Conservation (phyloP, 371 early-diverging fungal genomes). For the Mortierella sp. region DNA sequence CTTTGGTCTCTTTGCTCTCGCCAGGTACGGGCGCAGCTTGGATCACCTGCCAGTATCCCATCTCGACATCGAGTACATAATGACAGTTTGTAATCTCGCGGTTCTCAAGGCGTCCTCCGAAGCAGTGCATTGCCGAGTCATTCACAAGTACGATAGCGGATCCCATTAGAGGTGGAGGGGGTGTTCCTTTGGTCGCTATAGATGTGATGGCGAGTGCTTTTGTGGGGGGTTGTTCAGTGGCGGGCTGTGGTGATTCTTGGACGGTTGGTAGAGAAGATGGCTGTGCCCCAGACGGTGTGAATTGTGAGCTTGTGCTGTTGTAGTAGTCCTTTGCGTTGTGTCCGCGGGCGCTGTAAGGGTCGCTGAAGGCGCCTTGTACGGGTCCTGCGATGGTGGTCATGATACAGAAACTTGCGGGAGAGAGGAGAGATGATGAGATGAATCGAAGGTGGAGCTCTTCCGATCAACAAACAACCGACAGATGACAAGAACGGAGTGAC, state of each 20-base stretch:
- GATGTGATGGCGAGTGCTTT: constrained; percentile 50
- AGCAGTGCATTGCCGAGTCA: constrained; percentile 67
- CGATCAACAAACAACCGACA: no score
- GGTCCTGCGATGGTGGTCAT: constrained; percentile 2
- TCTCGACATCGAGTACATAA: constrained; percentile 71
- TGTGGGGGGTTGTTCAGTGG: constrained; percentile 21
- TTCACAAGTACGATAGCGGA: constrained; percentile 70
- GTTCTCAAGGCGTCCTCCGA: constrained; percentile 78
- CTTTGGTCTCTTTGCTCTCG: not conserved
- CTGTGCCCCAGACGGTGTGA: not conserved
- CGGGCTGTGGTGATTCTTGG: not conserved
- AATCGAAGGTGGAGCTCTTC: no score
- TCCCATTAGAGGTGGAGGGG: constrained; percentile 79
- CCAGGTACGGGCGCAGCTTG: constrained; percentile 8
- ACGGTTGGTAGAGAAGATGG: not conserved
- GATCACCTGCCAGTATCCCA: constrained; percentile 63
- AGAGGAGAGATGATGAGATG: no score
- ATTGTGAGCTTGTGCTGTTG: not conserved
- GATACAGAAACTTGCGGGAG: not conserved
- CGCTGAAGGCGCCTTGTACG: not conserved
- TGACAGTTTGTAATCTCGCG: constrained; percentile 76
- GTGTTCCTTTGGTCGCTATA: constrained; percentile 44
- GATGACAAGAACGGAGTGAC: no score
- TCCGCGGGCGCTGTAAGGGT: constrained; percentile 4
- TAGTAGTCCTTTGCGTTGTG: not conserved